These are phyloP conservation scores for Aspergillus kassunensis DNA, from an alignment of 495 filamentous ascomycete species.

Conservation along the genomic window DNA sequence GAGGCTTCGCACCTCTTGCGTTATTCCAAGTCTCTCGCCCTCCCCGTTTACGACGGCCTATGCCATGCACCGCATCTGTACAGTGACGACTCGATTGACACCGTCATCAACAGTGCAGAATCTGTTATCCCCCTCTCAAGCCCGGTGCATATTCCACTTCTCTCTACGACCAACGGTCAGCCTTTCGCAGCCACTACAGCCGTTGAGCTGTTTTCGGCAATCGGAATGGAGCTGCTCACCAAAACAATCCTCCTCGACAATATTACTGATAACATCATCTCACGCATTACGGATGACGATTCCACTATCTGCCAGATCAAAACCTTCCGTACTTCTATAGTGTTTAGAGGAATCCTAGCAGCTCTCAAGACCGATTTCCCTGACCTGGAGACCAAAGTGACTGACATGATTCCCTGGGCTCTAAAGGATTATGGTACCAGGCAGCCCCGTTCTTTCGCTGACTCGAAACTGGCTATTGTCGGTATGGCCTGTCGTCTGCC, in stretches of 20 bases:
- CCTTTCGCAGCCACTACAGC: neutral
- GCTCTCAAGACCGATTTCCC: neutral
- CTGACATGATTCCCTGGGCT: constrained; percentile 1
- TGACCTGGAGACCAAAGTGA: neutral
- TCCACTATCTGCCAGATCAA: neutral
- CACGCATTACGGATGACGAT: neutral
- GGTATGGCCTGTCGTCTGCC: constrained; percentile 59
- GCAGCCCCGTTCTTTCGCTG: constrained; percentile 1
- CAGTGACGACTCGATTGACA: constrained; percentile 19
- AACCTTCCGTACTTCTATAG: constrained; percentile 1
- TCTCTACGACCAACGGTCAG: constrained; percentile 7
- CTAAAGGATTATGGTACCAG: neutral
- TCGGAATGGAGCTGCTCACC: constrained; percentile 1
- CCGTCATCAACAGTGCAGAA: constrained; percentile 6
- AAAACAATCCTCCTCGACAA: constrained; percentile 4
- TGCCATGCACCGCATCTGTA: constrained; percentile 46
- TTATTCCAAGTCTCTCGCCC: constrained; percentile 23
- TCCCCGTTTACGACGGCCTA: constrained; percentile 35
- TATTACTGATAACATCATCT: neutral
- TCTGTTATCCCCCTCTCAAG: neutral
- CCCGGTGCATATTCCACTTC: constrained; percentile 5
- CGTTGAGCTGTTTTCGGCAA: neutral
- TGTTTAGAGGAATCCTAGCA: neutral
- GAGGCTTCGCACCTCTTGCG: constrained; percentile 27
- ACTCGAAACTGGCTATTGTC: constrained; percentile 46